phyloP scores from a whole-genome alignment of 257 asterid genomes.

The Lavandula angustifolia region DNA sequence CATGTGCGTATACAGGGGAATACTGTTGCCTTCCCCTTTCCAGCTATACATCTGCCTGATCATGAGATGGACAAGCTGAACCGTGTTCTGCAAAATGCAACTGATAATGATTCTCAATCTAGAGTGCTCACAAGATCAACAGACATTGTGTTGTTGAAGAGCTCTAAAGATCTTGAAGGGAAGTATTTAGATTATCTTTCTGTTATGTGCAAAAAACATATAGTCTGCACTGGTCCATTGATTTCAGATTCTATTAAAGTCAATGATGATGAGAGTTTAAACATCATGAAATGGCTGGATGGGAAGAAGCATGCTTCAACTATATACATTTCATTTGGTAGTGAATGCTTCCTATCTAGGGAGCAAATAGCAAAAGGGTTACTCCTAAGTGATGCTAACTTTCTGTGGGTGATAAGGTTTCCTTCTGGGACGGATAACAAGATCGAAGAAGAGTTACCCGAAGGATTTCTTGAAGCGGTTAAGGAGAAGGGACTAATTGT shows the following conservation, averaged over 20 bases:
- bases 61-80: constrained; percentile 6
- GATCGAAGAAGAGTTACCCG: constrained; percentile 25
- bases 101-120: constrained; percentile 28
- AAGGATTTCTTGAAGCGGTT: constrained; percentile 35
- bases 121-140: constrained; percentile 26
- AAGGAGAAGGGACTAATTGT: constrained; percentile 31
- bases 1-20: constrained; percentile 28
- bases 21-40: constrained; percentile 35
- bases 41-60: constrained; percentile 30
- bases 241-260: not conserved
- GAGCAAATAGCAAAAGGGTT: constrained; percentile 38
- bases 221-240: constrained; percentile 35
- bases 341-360: constrained; percentile 35
- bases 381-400: constrained; percentile 21
- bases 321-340: constrained; percentile 37
- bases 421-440: not conserved
- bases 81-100: not conserved
- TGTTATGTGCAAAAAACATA: constrained; percentile 24
- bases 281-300: constrained; percentile 38
- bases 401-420: constrained; percentile 38
- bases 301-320: constrained; percentile 26
- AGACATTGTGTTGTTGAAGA: constrained; percentile 38
- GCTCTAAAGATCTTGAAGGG: constrained; percentile 28
- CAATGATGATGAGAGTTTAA: constrained; percentile 6
- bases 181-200: constrained; percentile 39